Base-by-base conservation (phyloP, 805 yeast species). In the Candida maesae region DNA sequence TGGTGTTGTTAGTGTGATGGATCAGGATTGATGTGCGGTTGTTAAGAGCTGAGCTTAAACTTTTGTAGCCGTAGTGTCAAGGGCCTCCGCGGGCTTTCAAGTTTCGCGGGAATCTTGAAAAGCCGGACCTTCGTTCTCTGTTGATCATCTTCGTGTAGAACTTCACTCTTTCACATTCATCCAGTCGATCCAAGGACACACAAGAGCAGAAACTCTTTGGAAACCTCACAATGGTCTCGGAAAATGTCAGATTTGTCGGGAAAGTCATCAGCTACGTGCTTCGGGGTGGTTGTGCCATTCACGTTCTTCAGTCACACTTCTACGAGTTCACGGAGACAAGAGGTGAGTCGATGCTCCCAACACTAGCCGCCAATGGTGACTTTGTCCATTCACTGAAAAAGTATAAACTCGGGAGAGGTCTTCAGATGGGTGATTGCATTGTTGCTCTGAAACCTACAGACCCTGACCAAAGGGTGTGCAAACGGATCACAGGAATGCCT, bases 271-370 rank as follows among this genome's bases (percentile, higher is more conserved):
- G 55, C 20, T 57, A 57, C 25, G 60, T 55, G 2, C 31, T 55
- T 9, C 61, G 85, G 23, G 78, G 81, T 4, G 80, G 84, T 4
- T 82, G 88, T 46, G 67, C 73, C 1, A 56, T 74, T 12, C 97
- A 90, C 61, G 66, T 89, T 10, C 58, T 81, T 8, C 84, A 78
- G 48, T 78, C 78, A 29, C 74, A 80, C 55, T 63, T 82, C 14
- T 82, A 78, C 56, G 95, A 86, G 56, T 78, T 82, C 58, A 75
- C 89, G 7, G 88, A 80, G 53, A 87, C 98, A 0, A 68, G 80
- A 48, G 99, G 99, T 2, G 97, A 89, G 57, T 85, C 95, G 20
- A 93, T 93, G 99, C 71, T 93, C 29, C 97, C 98, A 0, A 89
- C 98, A 0, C 63, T 93, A 17, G 79, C 81, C 38, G 76, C 81